Conservation (phyloP, 768 basidiomycete genomes). For the Mycena polygramma region DNA sequence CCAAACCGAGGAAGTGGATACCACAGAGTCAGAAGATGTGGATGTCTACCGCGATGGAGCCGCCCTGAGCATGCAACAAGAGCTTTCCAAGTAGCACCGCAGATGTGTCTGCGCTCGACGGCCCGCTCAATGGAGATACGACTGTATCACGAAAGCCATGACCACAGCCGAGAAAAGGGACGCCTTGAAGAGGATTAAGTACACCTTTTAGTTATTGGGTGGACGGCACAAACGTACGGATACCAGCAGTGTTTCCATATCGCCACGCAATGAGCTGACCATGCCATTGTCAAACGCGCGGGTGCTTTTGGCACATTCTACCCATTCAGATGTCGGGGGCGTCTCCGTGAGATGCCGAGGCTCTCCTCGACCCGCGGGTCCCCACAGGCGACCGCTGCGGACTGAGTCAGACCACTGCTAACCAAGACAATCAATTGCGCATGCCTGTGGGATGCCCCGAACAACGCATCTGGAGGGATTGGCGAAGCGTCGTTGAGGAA, state of each 20-base stretch:
- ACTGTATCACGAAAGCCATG: not conserved
- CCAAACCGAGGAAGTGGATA: not conserved
- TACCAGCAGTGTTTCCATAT: slow-evolving; percentile 11
- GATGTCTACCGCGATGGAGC: no score
- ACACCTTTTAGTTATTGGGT: not conserved
- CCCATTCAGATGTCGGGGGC: no score
- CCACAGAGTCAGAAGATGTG: not conserved
- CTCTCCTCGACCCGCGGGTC: no score
- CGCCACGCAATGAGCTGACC: slow-evolving; percentile 9
- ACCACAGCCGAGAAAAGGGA: slow-evolving; percentile 13
- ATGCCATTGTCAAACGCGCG: slow-evolving; percentile 6
- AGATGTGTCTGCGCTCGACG: not conserved
- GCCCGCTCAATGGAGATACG: not conserved
- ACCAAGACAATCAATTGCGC: no score
- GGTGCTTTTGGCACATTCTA: not conserved
- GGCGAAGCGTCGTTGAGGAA: no score
- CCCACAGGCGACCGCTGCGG: no score
- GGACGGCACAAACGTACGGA: not conserved
- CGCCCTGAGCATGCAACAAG: not conserved
- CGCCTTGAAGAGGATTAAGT: not conserved
- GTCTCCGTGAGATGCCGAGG: no score
- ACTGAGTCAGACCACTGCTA: no score
- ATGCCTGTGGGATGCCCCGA: no score
- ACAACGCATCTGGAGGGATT: no score
- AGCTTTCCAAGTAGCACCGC: not conserved